A percentile compares a stretch with the other conserved stretches of the same genome.
Conservation (phyloP, 2,329 filamentous ascomycete species). For the Paraphaeosphaeria minitans region DNA sequence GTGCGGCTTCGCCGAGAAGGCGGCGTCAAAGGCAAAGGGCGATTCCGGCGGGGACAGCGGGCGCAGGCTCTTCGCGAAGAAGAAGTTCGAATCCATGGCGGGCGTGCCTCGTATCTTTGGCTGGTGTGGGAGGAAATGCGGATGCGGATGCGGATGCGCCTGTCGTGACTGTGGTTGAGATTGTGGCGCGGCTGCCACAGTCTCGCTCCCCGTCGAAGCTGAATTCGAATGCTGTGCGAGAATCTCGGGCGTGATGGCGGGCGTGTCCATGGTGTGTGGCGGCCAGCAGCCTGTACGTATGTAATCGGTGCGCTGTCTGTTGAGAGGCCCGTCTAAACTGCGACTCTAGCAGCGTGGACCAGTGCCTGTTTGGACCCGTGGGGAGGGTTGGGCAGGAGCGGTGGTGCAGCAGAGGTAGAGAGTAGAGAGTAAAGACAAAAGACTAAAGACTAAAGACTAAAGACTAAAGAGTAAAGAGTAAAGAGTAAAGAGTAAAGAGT, state of each 20-base stretch:
- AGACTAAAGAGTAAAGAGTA: too few relatives aligned
- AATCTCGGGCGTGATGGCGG: conserved; percentile 1
- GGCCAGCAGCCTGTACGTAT: not conserved
- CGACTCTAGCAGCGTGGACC: not conserved
- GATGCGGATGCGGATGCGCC: too few relatives aligned
- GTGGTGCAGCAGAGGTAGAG: too few relatives aligned
- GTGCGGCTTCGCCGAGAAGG: not conserved
- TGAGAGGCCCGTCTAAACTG: too few relatives aligned
- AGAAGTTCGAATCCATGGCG: not conserved
- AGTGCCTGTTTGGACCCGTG: not conserved
- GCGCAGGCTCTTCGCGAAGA: not conserved
- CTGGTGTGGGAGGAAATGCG: not conserved
- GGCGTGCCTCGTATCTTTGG: not conserved
- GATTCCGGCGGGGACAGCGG: conserved; percentile 5
- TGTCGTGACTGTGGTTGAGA: too few relatives aligned
- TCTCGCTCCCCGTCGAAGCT: not conserved
- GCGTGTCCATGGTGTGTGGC: conserved; percentile 2
- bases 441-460: too few relatives aligned
- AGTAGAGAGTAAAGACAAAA: too few relatives aligned
- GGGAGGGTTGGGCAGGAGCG: not conserved
- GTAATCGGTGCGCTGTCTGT: too few relatives aligned
- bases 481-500: too few relatives aligned
- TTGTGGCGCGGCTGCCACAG: too few relatives aligned
- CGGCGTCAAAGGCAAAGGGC: conserved; percentile 4
- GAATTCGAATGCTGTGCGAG: not conserved